phyloP scores from a whole-genome alignment of 1,139 yeast species.

The Suhomyces wounanorum region DNA sequence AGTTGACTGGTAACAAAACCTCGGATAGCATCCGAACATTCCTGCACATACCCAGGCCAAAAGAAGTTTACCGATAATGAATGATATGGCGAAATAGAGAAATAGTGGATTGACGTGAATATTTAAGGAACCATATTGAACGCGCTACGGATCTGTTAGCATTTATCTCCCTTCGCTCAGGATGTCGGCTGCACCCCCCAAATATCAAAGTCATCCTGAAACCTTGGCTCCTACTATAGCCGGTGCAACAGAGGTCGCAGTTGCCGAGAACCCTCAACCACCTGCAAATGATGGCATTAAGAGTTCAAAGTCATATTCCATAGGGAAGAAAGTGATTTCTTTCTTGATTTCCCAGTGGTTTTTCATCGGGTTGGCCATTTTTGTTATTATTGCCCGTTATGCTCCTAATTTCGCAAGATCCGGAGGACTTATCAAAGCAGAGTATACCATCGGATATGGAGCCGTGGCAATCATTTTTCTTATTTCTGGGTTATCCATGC shows the following conservation, averaged over 20 bases:
- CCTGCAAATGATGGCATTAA: background rate
- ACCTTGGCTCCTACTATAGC: background rate
- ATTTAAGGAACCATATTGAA: background rate
- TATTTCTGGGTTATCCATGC: slow-evolving; percentile 77
- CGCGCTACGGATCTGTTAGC: background rate
- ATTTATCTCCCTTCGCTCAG: background rate
- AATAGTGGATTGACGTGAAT: background rate
- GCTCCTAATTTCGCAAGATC: slow-evolving; percentile 82
- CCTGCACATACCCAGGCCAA: background rate
- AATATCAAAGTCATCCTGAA: background rate
- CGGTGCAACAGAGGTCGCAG: background rate
- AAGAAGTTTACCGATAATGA: background rate
- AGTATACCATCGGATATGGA: slow-evolving; percentile 79
- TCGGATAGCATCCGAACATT: slow-evolving; percentile 5
- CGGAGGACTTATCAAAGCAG: slow-evolving; percentile 73
- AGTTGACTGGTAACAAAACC: background rate
- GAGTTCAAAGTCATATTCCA: background rate
- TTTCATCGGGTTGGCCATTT: slow-evolving; percentile 66
- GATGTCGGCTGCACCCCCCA: background rate
- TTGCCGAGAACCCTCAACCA: background rate
- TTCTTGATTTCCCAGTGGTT: slow-evolving; percentile 64
- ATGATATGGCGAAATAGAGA: slow-evolving; percentile 2
- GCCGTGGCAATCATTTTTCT: slow-evolving; percentile 86
- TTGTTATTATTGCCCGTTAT: slow-evolving; percentile 72
- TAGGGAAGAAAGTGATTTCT: slow-evolving; percentile 17